Evolutionary conservation across 2,329 filamentous ascomycete genomes (phyloP), one percentile per base, ranked within the genome.

Genomic region (Tolypocladium endophyticum): DNA sequence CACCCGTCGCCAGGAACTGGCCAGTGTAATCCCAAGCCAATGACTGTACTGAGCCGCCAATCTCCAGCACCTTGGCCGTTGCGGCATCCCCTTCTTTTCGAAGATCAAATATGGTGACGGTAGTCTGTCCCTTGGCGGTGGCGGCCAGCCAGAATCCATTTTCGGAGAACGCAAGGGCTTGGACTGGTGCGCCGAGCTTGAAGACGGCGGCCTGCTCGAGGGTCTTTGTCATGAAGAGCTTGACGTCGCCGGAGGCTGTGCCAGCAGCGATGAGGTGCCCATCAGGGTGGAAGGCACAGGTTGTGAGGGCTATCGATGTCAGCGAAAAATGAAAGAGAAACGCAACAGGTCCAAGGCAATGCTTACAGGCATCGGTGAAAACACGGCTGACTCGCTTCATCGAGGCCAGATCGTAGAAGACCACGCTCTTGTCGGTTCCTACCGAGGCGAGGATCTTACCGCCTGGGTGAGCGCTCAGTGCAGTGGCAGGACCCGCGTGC

Each of bases 91-190:
- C 88, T 66, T 96, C 86, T 76, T 96, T 97, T 67, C 94, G 87
- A 62, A 99, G 81, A 73, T 97, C 93, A 80, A 95, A 97, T 59
- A 97, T 85, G 12, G 89, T 89, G 43, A 96, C 87, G 30, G 81
- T 87, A 28, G 86, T 89, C 64, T 92, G 89, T 36, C 86, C 87
- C 72, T 91, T 87, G 61, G 88, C 86, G 9, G 87, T 87, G 6
- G 91, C 89, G 1, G 93, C 93, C 64, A 99, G 87, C 90, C 92
- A 97, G 68, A 90, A 96, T 30, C 94, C 94, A 67, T 99, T 99
- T 73, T 99, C 94, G 0, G 92, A 97, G 75, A 99, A 99, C 61
- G 83, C 81, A 47, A 99, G 77, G 14, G 86, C 84, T 67, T 89
- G 85, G 3, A 97, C 82, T 0, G 92, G 86, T 0, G 86, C 85